A percentile compares a stretch with the other conserved stretches of the same genome.
These are phyloP conservation scores for Colletotrichum navitas DNA, from an alignment of 2,329 filamentous ascomycete species.

Conservation along the genomic window DNA sequence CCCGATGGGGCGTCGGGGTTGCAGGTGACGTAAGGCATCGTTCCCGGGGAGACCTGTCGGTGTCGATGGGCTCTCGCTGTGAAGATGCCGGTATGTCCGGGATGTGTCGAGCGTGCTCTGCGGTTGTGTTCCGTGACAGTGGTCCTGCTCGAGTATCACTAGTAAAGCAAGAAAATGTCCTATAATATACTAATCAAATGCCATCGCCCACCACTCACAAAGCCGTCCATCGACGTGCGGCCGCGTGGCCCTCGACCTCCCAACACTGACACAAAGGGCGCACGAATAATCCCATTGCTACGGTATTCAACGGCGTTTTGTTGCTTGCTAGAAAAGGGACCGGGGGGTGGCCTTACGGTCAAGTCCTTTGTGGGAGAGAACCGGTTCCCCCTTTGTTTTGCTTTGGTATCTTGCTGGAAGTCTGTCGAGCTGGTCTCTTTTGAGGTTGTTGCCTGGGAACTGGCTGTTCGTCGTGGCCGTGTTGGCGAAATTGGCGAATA, in stretches of 20 bases:
- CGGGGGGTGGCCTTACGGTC: not conserved
- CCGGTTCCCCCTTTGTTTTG: not conserved
- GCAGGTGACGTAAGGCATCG: not conserved
- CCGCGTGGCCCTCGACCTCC: not conserved
- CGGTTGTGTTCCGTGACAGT: not conserved
- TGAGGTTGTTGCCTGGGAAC: not conserved
- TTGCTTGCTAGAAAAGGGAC: not conserved
- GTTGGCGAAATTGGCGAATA: no score
- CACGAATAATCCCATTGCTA: constrained; percentile 2
- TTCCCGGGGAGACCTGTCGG: not conserved
- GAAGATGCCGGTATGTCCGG: not conserved
- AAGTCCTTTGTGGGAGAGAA: not conserved
- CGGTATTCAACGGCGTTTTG: not conserved
- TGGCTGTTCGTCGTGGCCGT: not conserved
- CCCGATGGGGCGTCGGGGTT: constrained; percentile 3
- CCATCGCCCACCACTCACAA: not conserved
- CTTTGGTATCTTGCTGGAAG: not conserved
- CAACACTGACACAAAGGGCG: not conserved
- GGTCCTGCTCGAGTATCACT: not conserved
- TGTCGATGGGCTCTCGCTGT: not conserved
- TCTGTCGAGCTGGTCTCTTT: not conserved
- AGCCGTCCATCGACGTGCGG: not conserved
- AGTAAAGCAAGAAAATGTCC: not conserved
- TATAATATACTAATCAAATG: not conserved
- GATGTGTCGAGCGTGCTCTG: not conserved